Conservation (phyloP, 176 grass and related monocot species). For the Tuctoria greenei region DNA sequence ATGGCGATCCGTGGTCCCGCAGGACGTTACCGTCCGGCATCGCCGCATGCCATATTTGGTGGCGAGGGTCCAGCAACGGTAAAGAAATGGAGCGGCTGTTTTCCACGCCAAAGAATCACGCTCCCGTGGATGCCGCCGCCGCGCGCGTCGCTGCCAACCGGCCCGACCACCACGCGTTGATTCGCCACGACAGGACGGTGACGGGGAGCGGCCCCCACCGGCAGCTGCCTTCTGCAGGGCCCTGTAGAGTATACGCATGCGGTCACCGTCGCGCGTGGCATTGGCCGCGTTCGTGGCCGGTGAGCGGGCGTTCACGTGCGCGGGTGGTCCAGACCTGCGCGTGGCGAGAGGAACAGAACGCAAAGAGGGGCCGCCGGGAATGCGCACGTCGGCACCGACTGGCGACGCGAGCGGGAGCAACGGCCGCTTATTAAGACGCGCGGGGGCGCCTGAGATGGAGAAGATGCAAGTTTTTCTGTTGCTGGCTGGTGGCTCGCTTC, state of each 20-base stretch:
- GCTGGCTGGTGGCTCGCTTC: neutral
- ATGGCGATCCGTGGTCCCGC: constrained; percentile 1
- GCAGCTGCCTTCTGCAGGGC: neutral
- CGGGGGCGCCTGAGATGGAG: neutral
- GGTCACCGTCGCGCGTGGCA: constrained; percentile 27
- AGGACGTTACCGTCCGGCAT: neutral
- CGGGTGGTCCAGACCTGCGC: neutral
- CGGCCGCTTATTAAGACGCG: neutral
- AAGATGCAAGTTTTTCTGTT: neutral
- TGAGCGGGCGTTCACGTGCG: constrained; percentile 26
- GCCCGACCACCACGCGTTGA: neutral
- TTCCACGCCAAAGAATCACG: neutral
- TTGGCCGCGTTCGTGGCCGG: neutral
- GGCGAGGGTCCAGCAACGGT: neutral
- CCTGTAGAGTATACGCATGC: neutral
- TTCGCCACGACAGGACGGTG: neutral
- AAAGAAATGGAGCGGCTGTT: neutral
- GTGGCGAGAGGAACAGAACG: neutral
- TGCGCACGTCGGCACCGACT: neutral
- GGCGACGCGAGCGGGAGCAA: constrained; percentile 11
- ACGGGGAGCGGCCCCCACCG: neutral
- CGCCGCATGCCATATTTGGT: constrained; percentile 1
- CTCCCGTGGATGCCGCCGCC: too few species aligned
- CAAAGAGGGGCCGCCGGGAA: neutral
- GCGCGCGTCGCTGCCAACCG: neutral